Conservation (phyloP, 805 yeast genomes). For the Metschnikowia anglica region DNA sequence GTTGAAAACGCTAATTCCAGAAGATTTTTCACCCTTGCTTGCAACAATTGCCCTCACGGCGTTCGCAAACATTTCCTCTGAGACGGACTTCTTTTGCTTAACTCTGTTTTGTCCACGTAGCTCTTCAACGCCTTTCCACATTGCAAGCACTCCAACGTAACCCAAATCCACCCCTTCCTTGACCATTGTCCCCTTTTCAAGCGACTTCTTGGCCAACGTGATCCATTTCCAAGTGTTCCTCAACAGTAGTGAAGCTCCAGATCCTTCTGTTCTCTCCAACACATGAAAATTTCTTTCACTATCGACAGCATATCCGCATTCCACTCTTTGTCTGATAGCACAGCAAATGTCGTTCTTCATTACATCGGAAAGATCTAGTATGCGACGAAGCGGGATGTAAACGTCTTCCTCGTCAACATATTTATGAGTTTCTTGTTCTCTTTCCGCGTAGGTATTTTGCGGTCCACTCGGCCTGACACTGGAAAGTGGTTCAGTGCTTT, state of each 20-base stretch:
- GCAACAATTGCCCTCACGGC: slow-evolving; percentile 55
- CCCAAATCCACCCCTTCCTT: slow-evolving; percentile 75
- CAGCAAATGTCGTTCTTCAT: slow-evolving; percentile 72
- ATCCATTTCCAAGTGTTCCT: slow-evolving; percentile 93
- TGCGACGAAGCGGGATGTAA: slow-evolving; percentile 30
- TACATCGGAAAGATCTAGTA: slow-evolving; percentile 41
- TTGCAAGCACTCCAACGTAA: slow-evolving; percentile 82
- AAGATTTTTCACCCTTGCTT: slow-evolving; percentile 47
- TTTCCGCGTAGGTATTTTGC: not conserved
- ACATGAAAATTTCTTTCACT: slow-evolving; percentile 62
- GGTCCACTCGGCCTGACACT: slow-evolving; percentile 1
- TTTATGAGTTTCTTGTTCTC: slow-evolving; percentile 1
- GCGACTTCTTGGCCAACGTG: slow-evolving; percentile 63
- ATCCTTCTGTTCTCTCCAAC: slow-evolving; percentile 49
- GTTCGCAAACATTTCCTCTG: slow-evolving; percentile 44
- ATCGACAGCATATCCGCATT: slow-evolving; percentile 68
- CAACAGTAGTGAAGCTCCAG: slow-evolving; percentile 52
- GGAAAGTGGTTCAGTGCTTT: slow-evolving; percentile 18
- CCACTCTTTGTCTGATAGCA: slow-evolving; percentile 69
- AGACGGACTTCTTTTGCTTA: slow-evolving; percentile 8
- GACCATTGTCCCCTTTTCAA: slow-evolving; percentile 63
- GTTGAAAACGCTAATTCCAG: slow-evolving; percentile 45
- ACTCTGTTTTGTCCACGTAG: slow-evolving; percentile 48
- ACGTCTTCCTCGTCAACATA: slow-evolving; percentile 20
- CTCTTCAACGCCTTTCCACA: slow-evolving; percentile 77